Base-by-base conservation (phyloP, 176 grass and related monocot genomes). In the Elymus sibiricus region DNA sequence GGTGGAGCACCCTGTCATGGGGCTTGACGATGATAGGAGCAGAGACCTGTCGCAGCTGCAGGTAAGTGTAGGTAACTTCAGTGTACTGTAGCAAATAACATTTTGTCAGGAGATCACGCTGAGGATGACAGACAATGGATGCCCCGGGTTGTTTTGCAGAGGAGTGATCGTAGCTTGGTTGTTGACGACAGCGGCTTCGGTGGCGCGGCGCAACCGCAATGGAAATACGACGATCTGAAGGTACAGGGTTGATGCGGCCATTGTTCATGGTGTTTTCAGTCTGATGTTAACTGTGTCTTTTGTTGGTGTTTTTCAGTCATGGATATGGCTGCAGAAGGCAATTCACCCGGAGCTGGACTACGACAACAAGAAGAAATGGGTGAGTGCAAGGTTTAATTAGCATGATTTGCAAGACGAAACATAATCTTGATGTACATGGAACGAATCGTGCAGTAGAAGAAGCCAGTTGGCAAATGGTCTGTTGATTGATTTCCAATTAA, bases 261-360 rank as follows among this genome's bases (percentile, higher is more conserved):
- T 62, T 77, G 70, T 12, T 84, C 60, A 40, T 61, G 69, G 60
- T 74, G 3, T 27, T 40, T 83, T 82, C 56, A 59, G 35, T 34
- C 16, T 82, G 49, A 85, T 63, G 22, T 49, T 3, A 21, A 49
- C 8, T 22, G 9, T 49, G 10, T 3, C 2, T 79, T 75, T 19
- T 68, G 43, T 5, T 27, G 15, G 32, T 11, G 47, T 59, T 92
- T 70, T 83, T 46, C 68, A 96, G 94, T 92, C 90, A 76, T 99
- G 94, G 94, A 94, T 99, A 91, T 96, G 94, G 97, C 75, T 99
- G 77, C 97, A 99, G 86, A 99, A 99, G 86, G 92, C 97, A 76
- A 96, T 99, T 85, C 97, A 99, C 74, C 97, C 97, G 35, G 97
- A 96, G 74, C 79, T 99, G 83, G 92, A 98, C 67, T 98, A 98